Evolutionary conservation across 2,329 filamentous ascomycete species (phyloP), one percentile per base, ranked within the genome.

Genomic region (Pyrenophora graminea): DNA sequence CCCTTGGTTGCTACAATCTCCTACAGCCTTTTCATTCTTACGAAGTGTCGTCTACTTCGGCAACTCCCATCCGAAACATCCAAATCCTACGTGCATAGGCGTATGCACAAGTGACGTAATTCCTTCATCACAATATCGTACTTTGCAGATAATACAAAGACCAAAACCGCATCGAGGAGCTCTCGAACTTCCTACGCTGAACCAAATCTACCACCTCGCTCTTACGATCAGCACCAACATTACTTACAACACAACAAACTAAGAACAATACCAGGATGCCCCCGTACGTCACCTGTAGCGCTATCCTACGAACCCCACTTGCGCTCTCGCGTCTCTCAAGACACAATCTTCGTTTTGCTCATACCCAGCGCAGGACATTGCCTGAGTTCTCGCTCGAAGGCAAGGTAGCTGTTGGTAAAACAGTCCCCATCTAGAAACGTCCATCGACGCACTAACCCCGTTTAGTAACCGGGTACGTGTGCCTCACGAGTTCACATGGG

Each of bases 301-400:
- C 43, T 18, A 7, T 39, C 30, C 23, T 55, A 17, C 45, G 46
- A 27, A 50, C 45, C 15, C 58, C 46, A 19, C 18, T 40, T 17
- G 23, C 39, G 19, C 42, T 43, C 27, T 38, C 41, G 23, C 40
- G 39, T 23, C 36, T 30, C 6, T 41, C 32, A 30, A 37, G 21
- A 39, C 31, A n/a, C n/a, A 37, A 25, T 17, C 6, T 52, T 33
- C 57, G 52, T 6, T 51, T 51, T 34, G 27, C 46, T 60, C 47
- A 58, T 50, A 51, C 43, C 25, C 40, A 42, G 38, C 49, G 43
- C 37, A 58, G 55, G 36, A 56, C 50, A 32, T 45, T 58, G 27
- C 48, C 53, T n/a, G 50, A 58, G 21, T 61, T 56, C 45, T 55
- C 43, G 13, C 49, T 61, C 17, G 52, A 58, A 36, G 55, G 55